These are phyloP conservation scores for Sicyos baderoa DNA, from an alignment of 306 rosid genomes.

Conservation along the genomic window DNA sequence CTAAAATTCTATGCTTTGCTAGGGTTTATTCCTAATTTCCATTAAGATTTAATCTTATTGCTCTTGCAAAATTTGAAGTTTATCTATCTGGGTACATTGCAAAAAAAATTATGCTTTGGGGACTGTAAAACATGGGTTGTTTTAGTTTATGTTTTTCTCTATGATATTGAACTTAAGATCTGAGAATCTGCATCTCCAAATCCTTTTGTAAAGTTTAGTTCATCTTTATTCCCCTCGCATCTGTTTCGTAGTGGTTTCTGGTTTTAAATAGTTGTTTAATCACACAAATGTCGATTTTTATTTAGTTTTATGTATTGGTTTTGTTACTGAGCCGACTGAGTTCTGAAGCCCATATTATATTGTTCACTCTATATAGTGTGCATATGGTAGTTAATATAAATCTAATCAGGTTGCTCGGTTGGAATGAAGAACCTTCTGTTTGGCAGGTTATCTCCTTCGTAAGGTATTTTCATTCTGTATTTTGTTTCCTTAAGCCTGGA, in stretches of 20 bases:
- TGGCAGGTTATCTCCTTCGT: neutral
- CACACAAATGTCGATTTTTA: neutral
- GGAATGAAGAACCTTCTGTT: conserved; percentile 7
- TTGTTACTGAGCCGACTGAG: neutral
- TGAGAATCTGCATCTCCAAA: neutral
- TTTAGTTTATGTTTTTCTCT: neutral
- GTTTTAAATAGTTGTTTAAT: neutral
- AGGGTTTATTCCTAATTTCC: neutral
- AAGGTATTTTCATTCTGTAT: conserved; percentile 3
- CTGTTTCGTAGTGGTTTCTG: neutral
- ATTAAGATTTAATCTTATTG: conserved; percentile 7
- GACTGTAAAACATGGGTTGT: conserved; percentile 3
- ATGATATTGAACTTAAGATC: neutral
- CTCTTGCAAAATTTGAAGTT: neutral
- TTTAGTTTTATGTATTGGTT: neutral
- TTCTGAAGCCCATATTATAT: neutral
- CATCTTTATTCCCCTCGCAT: neutral
- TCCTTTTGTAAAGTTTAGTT: neutral
- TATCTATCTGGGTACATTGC: neutral
- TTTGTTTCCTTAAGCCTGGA: neutral
- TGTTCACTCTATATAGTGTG: neutral
- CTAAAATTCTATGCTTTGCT: conserved; percentile 6
- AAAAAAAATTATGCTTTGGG: neutral
- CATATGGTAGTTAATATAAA: neutral
- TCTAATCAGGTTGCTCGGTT: conserved; percentile 7